Base-by-base conservation (phyloP, 2,329 filamentous ascomycete species). In the Akanthomyces uredinophilus region DNA sequence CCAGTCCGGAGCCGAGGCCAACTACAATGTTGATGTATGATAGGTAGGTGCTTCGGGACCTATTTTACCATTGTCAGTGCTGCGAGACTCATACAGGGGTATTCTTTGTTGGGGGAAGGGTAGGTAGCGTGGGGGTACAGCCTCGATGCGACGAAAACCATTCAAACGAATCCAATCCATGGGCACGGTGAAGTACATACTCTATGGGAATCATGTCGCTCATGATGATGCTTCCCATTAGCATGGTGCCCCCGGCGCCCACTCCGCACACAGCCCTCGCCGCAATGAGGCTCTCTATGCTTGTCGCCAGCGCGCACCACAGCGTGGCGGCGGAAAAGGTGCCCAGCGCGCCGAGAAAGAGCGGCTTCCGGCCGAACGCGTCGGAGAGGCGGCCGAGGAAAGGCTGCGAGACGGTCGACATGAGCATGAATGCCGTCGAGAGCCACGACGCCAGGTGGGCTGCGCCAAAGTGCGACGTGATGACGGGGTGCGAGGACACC, bases 381-480 rank as follows among this genome's bases (percentile, higher is more conserved):
- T 94, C 90, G 1, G 89, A 92, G 1, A 92, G 72, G 2, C 90
- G 83, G 4, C 89, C 90, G 65, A 91, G 84, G 0, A 94, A 76
- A 0, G 91, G 90, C 73, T 92, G 88, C 63, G 91, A 88, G 27
- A 87, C 85, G 1, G 90, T 92, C 4, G 86, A 89, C 0, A 90
- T 92, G 41, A 94, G 79, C 43, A 94, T 75, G 66, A 92, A 94
- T 0, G 88, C 85, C 0, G 90, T 94, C 2, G 89, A 92, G 4
- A 94, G 79, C 91, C 91, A 95, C 2, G 90, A 92, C 4, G 91
- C 91, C 52, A 85, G 86, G 72, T 94, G 91, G 37, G 89, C 89
- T 50, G 88, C 84, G 64, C 87, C 78, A 73, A 94, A 94, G 72
- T 93, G 86, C 0, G 89, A 92, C 0, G 90, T 92, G 64, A 94